Base-by-base conservation (phyloP, 164 flowering plant species). In the Amborella trichopoda region DNA sequence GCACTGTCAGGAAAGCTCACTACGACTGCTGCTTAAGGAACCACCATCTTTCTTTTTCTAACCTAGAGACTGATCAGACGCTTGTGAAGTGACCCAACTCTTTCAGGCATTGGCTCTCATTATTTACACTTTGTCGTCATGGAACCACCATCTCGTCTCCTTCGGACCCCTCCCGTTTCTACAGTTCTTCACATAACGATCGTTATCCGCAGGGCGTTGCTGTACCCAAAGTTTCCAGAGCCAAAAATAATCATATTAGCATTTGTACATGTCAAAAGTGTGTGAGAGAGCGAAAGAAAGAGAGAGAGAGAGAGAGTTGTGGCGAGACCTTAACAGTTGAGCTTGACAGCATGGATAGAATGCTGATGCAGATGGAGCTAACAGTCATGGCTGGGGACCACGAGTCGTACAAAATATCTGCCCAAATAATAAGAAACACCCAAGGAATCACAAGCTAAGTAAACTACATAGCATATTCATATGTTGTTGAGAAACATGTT, bases 341-440 rank as follows among this genome's bases (percentile, higher is more conserved):
- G 77, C 97, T 90, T 43, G 97, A 86, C 4, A 86, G 67, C 97
- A 86, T 90, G 51, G 97, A 90, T 52, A 90, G 88, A 64, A 90
- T 83, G 72, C 97, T 90, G 72, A 86, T 81, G 56, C 97, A 90
- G 68, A 90, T 76, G 24, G 95, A 85, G 60, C 97, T 78, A 25
- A 89, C 94, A 24, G 94, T 85, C 97, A 89, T 89, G 32, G 97
- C 97, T 4, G 97, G 95, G 46, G 97, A 84, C 97, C 97, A 84
- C 17, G 95, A 85, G 71, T 86, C 95, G 56, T 90, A 86, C 54
- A 90, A 50, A 48, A 90, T 83, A 72, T 86, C 88, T 83, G 78
- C 53, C 8, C 46, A 60, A 10, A 17, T 3, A n/a, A n/a, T n/a
- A n/a, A n/a, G n/a, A n/a, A n/a, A n/a, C n/a, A n/a, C n/a, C n/a